A percentile compares a stretch with the other conserved stretches of the same genome.
Conservation (phyloP, 2,329 filamentous ascomycete species). For the Hypoxylon sp. region DNA sequence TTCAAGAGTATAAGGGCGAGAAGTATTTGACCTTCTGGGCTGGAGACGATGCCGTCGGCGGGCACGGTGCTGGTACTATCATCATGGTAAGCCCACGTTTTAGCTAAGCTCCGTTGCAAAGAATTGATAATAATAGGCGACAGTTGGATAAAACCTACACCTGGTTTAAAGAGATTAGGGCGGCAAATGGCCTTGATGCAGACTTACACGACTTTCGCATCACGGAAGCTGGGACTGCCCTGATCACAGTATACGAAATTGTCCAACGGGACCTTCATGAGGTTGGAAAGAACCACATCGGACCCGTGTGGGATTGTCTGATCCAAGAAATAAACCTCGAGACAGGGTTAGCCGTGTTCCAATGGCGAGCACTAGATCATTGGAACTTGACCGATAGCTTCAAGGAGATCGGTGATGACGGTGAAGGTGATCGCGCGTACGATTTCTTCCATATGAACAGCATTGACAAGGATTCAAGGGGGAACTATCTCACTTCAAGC, state of each 20-base stretch:
- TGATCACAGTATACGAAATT: slow-evolving; percentile 57
- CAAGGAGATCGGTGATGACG: slow-evolving; percentile 59
- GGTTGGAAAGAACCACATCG: slow-evolving; percentile 54
- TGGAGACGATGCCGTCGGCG: slow-evolving; percentile 62
- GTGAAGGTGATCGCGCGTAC: slow-evolving; percentile 56
- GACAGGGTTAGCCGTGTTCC: slow-evolving; percentile 60
- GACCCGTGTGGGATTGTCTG: slow-evolving; percentile 60
- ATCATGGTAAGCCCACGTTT: slow-evolving; percentile 59
- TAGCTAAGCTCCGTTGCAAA: background rate
- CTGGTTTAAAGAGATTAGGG: slow-evolving; percentile 56
- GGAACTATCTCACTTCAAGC: slow-evolving; percentile 61
- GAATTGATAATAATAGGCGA: slow-evolving; percentile 15
- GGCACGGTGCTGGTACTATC: slow-evolving; percentile 62
- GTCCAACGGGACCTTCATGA: slow-evolving; percentile 57
- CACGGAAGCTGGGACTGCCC: slow-evolving; percentile 56
- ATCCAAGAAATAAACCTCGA: slow-evolving; percentile 64
- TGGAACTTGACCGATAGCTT: slow-evolving; percentile 49
- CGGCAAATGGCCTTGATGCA: slow-evolving; percentile 55
- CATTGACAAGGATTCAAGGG: slow-evolving; percentile 64
- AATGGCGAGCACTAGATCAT: slow-evolving; percentile 58
- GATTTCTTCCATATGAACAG: slow-evolving; percentile 72
- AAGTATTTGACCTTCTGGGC: slow-evolving; percentile 65
- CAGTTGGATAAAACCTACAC: slow-evolving; percentile 52
- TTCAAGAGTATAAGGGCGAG: slow-evolving; percentile 61
- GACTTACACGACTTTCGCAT: slow-evolving; percentile 60